Evolutionary conservation across 2,329 filamentous ascomycete species (phyloP), one percentile per base, ranked within the genome.

Genomic region (Incumbomyces delicatus): DNA sequence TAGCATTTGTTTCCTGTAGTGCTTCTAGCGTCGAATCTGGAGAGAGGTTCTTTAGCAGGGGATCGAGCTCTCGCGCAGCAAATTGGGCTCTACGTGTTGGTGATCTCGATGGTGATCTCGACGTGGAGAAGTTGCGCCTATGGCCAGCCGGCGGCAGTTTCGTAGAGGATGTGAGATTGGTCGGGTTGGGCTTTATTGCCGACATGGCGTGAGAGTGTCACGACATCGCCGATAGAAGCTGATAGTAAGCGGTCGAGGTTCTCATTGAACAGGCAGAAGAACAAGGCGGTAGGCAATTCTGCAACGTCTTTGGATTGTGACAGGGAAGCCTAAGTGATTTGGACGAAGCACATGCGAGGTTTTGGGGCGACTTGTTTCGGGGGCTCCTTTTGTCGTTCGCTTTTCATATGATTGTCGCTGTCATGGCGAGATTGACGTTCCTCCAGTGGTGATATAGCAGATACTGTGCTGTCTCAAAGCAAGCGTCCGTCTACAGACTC

Each of bases 1-100:
- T 63, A 0, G 63, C 65, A 38, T 69, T 62, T 22, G 65, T 66
- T 1, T 63, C 63, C 32, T 66, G 63, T 27, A 77, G 69, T 20
- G 73, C 73, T 50, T 68, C 62, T 11, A 77, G 59, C 5, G 74
- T 77, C 14, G 71, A 68, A 49, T 75, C 70, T 6, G 75, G 74
- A 11, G 75, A 76, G 1, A 77, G 63, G 47, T 72, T 72, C 48
- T 68, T 68, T 35, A 77, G 66, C 7, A 78, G 60, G 45, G 69
- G 70, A 45, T 73, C 69, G 33, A 66, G 57, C 33, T 67, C 62
- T 48, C 64, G 58, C 41, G 63, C 63, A 37, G 63, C 55, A 12
- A 66, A 62, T 14, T 60, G 56, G 14, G 59, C 55, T 47, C 56
- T 63, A 49, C 65, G 62, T 17, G 64, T 63, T 13, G 67, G 65